phyloP scores from a whole-genome alignment of 169 alveolate genomes.

The Plasmodium knowlesi region DNA sequence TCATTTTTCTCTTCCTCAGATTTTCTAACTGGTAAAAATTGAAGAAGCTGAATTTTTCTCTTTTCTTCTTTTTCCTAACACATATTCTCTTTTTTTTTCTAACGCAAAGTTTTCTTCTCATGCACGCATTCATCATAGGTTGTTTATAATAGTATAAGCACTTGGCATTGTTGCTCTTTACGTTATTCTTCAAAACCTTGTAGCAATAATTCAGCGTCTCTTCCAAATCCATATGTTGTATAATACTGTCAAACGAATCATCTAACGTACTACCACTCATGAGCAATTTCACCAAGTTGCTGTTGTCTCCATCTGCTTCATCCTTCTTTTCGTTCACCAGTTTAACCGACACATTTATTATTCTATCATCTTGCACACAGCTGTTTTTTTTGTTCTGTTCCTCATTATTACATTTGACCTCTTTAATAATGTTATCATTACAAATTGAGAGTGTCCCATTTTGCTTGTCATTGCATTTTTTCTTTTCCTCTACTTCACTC shows the following conservation, averaged over 20 bases:
- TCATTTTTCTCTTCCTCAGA: slow-evolving; percentile 18
- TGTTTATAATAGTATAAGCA: slow-evolving; percentile 43
- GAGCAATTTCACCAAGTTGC: neutral
- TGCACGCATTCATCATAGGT: neutral
- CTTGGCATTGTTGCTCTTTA: slow-evolving; percentile 9
- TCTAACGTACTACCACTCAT: neutral
- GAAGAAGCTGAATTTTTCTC: slow-evolving; percentile 13
- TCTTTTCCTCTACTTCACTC: neutral
- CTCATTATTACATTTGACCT: neutral
- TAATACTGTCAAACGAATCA: neutral
- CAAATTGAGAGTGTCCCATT: neutral
- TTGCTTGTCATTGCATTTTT: neutral
- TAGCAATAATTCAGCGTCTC: slow-evolving; percentile 66
- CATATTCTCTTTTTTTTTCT: neutral
- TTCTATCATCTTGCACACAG: neutral
- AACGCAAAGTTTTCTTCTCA: neutral
- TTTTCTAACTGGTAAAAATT: slow-evolving; percentile 14
- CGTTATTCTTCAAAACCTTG: slow-evolving; percentile 28
- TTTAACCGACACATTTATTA: neutral
- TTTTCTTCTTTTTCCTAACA: neutral
- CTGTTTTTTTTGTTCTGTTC: neutral
- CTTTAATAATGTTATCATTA: neutral
- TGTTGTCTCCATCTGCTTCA: neutral
- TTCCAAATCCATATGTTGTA: slow-evolving; percentile 60
- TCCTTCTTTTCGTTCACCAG: neutral